Base-by-base conservation (phyloP, 768 basidiomycete species). In the Asterophora lycoperdoides region DNA sequence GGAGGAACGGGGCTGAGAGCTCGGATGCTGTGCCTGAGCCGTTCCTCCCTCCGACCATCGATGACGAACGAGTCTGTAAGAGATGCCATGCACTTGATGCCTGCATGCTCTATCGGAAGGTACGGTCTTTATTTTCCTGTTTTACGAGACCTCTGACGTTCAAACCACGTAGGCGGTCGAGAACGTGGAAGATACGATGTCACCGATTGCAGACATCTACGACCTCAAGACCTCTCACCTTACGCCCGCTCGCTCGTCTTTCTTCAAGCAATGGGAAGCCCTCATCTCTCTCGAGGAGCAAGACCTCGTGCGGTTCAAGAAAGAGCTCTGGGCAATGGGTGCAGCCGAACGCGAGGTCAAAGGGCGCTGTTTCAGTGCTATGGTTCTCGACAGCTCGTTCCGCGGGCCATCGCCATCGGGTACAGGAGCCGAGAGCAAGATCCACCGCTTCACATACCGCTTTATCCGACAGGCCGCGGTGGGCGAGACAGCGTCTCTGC, bases 21-120 rank as follows among this genome's bases (percentile, higher is more conserved):
- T 57, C 56, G 23, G 62, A 53, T 13, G 54, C 61, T 1, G 46
- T 30, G 29, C 42, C 53, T 17, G 77, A 80, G 55, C 71, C 78
- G 8, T 89, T 95, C 64, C 69, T 99, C 15, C 96, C 96, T 1
- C 77, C 84, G 1, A 89, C 93, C 0, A 86, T 96, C 51, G 91
- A 98, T 60, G 82, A 91, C 54, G 78, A 83, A 49, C 70, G 83
- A 48, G 68, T 76, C 9, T 99, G 96, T 65, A 81, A 82, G 61
- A 78, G 72, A 41, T 98, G 96, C 60, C 97, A 84, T 61, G 75
- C 79, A 0, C 67, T 89, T 5, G 91, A 99, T 58, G 76, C 82
- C 1, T 98, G 96, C 65, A 93, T 97, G 86, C 74, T 99, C 9
- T 98, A 93, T 68, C 86, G 95, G 37, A 89, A 86, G 76, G 90